Evolutionary conservation across 345 rosid species (phyloP).

Genomic region (Melaleuca alternifolia): DNA sequence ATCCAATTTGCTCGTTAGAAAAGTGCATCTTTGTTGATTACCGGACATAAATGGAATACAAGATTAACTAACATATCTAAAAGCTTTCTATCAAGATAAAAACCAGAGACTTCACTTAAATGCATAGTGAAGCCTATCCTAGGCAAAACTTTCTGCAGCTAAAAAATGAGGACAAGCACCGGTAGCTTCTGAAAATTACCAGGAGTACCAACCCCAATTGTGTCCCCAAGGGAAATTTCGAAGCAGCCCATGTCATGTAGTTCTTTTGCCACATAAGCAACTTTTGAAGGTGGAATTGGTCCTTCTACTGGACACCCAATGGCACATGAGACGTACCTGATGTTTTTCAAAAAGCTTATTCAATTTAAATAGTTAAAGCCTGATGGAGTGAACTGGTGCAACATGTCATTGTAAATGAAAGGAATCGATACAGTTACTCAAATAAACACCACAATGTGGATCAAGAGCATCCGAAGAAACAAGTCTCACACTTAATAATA

Average conservation of each 20-base stretch:
- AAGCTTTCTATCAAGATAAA: neutral
- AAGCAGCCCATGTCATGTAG: conserved; percentile 92
- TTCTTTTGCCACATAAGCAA: conserved; percentile 84
- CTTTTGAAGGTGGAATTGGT: conserved; percentile 55
- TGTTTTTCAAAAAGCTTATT: neutral
- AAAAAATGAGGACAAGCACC: neutral
- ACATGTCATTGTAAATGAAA: neutral
- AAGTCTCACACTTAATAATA: neutral
- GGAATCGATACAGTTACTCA: neutral
- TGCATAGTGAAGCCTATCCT: neutral
- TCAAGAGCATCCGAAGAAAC: neutral
- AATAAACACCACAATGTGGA: neutral
- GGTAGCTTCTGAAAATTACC: conserved; percentile 31
- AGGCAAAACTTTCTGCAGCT: neutral
- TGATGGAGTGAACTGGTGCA: neutral
- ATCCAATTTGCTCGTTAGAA: neutral
- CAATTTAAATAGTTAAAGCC: neutral
- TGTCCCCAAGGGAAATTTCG: conserved; percentile 85
- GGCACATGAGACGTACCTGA: conserved; percentile 89
- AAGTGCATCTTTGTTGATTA: neutral
- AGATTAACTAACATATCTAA: neutral
- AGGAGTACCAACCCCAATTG: conserved; percentile 88
- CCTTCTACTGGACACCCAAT: conserved; percentile 93
- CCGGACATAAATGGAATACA: neutral
- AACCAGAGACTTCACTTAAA: neutral